Base-by-base conservation (phyloP, 2,329 filamentous ascomycete species). In the Didymella arachidicola region DNA sequence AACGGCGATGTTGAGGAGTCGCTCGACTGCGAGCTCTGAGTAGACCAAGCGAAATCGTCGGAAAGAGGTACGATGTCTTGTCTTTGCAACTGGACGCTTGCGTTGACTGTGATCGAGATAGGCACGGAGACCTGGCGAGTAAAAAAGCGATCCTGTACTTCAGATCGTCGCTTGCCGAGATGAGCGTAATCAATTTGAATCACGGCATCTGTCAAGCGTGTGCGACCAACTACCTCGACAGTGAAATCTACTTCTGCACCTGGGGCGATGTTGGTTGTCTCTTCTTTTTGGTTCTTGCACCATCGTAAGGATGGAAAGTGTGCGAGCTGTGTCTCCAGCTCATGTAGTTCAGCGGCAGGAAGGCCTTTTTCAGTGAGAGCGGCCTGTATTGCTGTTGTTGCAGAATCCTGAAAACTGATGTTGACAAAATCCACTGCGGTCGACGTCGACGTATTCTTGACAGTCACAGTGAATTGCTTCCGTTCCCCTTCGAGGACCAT, bases 401-500 rank as follows among this genome's bases (percentile, higher is more conserved):
- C 93, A 0, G 93, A 96, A 78, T 97, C 93, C 66, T 93, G 89
- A 73, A 96, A 96, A 0, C 92, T 93, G 59, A 97, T 92, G 26
- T 95, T 83, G 34, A 97, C 80, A 54, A 98, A 89, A 71, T 97
- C 92, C 1, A 92, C 91, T 1, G 91, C 82, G 1, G 89, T 93
- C 0, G 82, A 74, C 19, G 60, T 66, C 0, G 92, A 95, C 8
- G 87, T 81, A 65, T 99, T 99, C 65, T 90, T 86, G 14, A 98
- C 79, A 0, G 90, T 93, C 16, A 97, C 84, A 0, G 86, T 89
- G 71, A 98, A 96, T 0, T 82, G 81, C 66, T 88, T 89, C 22
- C 85, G 86, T 77, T 99, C 94, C 42, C 95, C 95, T 78, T 98
- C 94, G 6, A 99, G 82, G 11, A 99, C 84, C 93, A 97, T 97